Base-by-base conservation (phyloP, 202 grass and related monocot genomes). In the Panicum virgatum region DNA sequence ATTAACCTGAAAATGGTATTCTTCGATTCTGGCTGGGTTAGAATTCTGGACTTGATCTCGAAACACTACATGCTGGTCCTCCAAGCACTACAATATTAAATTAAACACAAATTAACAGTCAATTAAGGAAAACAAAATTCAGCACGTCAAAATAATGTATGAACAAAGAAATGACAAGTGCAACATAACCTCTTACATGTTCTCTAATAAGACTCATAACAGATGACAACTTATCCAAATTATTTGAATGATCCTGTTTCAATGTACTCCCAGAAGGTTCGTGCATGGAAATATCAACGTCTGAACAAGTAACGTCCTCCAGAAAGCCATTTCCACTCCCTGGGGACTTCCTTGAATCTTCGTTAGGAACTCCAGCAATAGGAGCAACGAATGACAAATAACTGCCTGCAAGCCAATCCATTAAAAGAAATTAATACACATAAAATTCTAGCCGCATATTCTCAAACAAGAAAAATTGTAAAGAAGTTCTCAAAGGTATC, bases 271-370 rank as follows among this genome's bases (percentile, higher is more conserved):
- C 85, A 86, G 58, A 82, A 83, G 43, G 71, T 75, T 88, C 89
- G 75, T 75, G 72, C 76, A 69, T 86, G 43, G 71, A 27, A 57
- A 58, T 75, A 62, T 80, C 78, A 50, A 73, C 80, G 40, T 78
- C 74, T 74, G 82, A 67, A 59, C 56, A 30, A 57, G 59, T 12
- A 80, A 45, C 22, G 18, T 96, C 96, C 72, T 92, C 85, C 66
- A 96, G 78, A 88, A 96, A 93, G 74, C 96, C 96, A 93, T 98
- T 98, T 71, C 86, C 89, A 77, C 50, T 86, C 26, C 70, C 66
- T 81, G 37, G 40, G 84, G 83, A 66, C 47, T 81, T 93, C 78
- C 63, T 72, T 40, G 68, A 66, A 64, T 89, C 90, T 77, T 85
- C 84, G 50, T 78, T 74, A 84, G 75, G 46, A 74, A 78, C 64